Evolutionary conservation across 177 flowering plant species (phyloP).

Genomic region (Vitis hybrid): DNA sequence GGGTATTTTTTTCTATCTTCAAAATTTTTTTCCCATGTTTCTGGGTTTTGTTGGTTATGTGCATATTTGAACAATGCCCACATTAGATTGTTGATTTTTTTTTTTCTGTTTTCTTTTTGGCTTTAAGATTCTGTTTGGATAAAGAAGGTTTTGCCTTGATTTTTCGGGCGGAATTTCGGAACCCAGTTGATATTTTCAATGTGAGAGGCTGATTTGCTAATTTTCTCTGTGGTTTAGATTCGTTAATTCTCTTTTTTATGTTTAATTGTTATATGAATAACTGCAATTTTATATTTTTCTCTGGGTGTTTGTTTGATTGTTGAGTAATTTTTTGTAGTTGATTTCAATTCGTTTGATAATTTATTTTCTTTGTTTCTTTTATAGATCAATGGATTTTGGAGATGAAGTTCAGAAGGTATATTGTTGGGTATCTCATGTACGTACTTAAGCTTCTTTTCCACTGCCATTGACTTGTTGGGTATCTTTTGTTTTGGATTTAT

Average conservation of each 20-base stretch:
- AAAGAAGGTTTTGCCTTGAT: background rate
- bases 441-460: constrained; percentile 1
- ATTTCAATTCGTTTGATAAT: background rate
- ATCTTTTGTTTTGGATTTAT: too few relatives aligned
- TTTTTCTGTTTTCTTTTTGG: background rate
- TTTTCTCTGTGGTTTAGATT: too few relatives aligned
- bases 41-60: background rate
- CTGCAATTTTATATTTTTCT: background rate
- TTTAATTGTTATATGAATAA: background rate
- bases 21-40: background rate
- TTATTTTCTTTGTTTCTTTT: background rate
- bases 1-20: background rate
- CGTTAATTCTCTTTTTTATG: background rate
- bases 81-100: background rate
- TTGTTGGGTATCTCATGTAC: constrained; percentile 15
- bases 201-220: background rate
- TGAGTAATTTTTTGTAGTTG: background rate
- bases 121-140: background rate
- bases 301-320: background rate
- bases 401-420: constrained; percentile 11
- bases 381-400: constrained; percentile 18
- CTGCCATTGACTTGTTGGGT: background rate
- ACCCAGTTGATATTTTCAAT: background rate
- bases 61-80: background rate
- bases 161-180: background rate